Evolutionary conservation across 306 rosid species (phyloP), one percentile per base, ranked within the genome.

Genomic region (Vicia sativa): DNA sequence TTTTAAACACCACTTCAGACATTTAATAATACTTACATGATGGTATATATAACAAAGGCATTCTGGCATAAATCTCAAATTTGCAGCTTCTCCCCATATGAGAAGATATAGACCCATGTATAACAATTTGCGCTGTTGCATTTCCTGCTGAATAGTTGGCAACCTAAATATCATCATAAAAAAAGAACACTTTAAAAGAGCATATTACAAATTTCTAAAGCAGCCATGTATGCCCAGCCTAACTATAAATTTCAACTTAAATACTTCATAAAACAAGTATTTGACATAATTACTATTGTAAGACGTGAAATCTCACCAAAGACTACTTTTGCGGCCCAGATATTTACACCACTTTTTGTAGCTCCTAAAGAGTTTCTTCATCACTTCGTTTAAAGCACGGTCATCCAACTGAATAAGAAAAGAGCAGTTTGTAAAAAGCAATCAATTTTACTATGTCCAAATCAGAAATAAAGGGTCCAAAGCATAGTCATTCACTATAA

Each of bases 51-150:
- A 93, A 83, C 98, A 93, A 70, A 93, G 98, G 81, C 98, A 93
- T 78, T 93, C 98, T 46, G 98, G 98, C 98, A 93, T 93, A 85
- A 93, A 93, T 79, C 96, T 86, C 83, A 93, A 80, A 73, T 93
- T 93, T 70, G 98, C 96, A 81, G 98, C 98, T 79, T 93, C 98
- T 60, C 98, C 97, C 98, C 97, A 93, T 68, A 93, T 93, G 60
- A 93, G 97, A 80, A 93, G 98, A 85, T 93, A 93, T 64, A 93
- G 81, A 21, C 97, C 96, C 96, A 93, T 93, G 72, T 90, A 93
- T 21, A 93, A 84, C 71, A 93, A 79, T 74, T 90, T 80, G 71
- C 95, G 89, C 77, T 93, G 98, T 81, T 93, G 95, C 74, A 93
- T 88, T 82, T 93, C 97, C 86, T 90, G 96, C 77, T 93, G 97